A percentile compares a stretch with the other conserved stretches of the same genome.
phyloP scores from a whole-genome alignment of 805 yeast species.

The Metschnikowia cerradonensis region DNA sequence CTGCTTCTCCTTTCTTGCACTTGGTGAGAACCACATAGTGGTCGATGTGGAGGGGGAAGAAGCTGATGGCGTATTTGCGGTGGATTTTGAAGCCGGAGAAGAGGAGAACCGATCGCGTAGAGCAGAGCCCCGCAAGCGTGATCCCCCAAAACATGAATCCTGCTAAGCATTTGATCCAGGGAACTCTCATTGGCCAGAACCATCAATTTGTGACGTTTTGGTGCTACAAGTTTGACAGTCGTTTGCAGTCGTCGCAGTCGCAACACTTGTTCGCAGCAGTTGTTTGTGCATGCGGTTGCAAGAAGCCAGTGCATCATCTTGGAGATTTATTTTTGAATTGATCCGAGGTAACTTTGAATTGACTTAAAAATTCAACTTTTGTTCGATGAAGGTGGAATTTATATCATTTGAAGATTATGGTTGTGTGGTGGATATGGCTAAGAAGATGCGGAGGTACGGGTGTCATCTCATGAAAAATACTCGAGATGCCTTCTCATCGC shows the following conservation, averaged over 20 bases:
- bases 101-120: conserved; percentile 10
- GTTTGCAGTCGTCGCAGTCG: background rate
- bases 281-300: background rate
- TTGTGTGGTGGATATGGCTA: too few relatives aligned
- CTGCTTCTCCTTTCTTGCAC: conserved; percentile 11
- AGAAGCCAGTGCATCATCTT: background rate
- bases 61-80: conserved; percentile 10
- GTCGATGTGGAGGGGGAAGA: conserved; percentile 9
- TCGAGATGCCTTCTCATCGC: conserved; percentile 8
- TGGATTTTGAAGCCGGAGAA: conserved; percentile 15
- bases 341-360: background rate
- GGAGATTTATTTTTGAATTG: background rate
- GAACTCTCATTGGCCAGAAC: background rate
- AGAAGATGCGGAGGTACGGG: conserved; percentile 1
- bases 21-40: conserved; percentile 12
- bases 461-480: conserved; percentile 5
- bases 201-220: background rate
- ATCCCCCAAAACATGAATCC: background rate
- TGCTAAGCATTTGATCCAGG: background rate
- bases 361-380: too few relatives aligned
- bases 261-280: conserved; percentile 2
- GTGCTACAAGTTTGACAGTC: background rate
- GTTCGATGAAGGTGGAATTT: too few relatives aligned
- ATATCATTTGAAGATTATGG: too few relatives aligned
- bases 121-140: conserved; percentile 10